phyloP scores from a whole-genome alignment of 805 yeast species.

The Lachancea sp. region DNA sequence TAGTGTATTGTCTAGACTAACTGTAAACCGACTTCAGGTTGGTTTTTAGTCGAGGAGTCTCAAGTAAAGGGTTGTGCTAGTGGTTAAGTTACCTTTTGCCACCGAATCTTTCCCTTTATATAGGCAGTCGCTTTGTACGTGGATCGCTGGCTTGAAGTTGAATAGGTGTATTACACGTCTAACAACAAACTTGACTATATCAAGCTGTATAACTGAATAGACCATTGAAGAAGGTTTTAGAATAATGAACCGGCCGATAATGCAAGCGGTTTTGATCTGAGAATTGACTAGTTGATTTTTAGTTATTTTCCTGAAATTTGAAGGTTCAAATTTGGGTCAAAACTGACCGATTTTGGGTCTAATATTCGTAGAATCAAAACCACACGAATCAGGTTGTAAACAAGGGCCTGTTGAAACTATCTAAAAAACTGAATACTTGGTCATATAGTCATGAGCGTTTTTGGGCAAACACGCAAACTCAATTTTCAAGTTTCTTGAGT shows the following conservation, averaged over 20 bases:
- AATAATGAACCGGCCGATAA: neutral
- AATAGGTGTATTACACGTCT: no score
- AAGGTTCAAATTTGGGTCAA: neutral
- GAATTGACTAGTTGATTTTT: no score
- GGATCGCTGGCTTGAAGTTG: no score
- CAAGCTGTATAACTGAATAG: neutral
- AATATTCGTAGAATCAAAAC: no score
- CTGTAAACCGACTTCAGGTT: neutral
- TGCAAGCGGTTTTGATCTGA: no score
- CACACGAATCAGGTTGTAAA: no score
- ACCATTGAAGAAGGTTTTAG: neutral
- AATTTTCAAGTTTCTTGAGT: conserved; percentile 35
- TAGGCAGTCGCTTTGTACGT: neutral
- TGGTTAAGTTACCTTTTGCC: conserved; percentile 5
- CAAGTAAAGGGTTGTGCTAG: neutral
- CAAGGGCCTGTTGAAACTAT: no score
- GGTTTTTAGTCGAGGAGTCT: neutral
- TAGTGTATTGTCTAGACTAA: neutral
- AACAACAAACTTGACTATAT: no score
- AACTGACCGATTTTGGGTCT: neutral
- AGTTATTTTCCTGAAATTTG: no score
- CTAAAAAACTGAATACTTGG: no score
- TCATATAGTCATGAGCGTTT: no score
- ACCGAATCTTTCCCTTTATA: conserved; percentile 5
- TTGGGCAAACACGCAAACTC: no score